Evolutionary conservation across 176 grass and related monocot species (phyloP), one percentile per base, ranked within the genome.

Genomic region (Canna indica): DNA sequence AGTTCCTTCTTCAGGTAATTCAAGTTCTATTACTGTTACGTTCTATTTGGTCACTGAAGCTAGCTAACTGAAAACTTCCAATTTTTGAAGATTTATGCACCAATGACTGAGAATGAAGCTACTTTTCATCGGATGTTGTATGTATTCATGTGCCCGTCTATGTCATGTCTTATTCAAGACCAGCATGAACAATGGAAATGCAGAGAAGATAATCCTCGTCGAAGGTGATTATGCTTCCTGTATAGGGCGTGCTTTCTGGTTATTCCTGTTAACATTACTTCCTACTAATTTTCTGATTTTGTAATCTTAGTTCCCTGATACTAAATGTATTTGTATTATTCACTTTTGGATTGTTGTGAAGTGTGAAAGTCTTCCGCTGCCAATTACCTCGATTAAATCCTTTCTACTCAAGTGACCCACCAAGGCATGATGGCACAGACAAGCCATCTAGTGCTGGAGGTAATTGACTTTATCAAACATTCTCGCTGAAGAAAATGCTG

Each of bases 121-220:
- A 71, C 82, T 27, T 99, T 99, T 68, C 90, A 99, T 80, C 82
- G 86, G 48, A 88, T 82, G 2, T 42, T 99, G 27, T 88, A 90
- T 50, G 36, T 93, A 68, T 93, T 90, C 82, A 93, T 93, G 82
- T 99, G 94, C 73, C 84, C 84, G 27, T 93, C 86, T 0, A 90
- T 93, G 90, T 42, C 78, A 15, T 99, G 94, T 73, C 88, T 99
- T 73, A 77, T 71, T 54, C 82, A 72, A 54, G 94, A 99, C 74
- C 94, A 99, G 71, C 86, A 86, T 56, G 86, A 99, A 48, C 89
- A 99, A 73, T 99, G 89, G 90, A 93, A 79, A 14, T 65, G 78
- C 76, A 79, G 77, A 36, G 80, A 84, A 31, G 78, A 75, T 67
- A 85, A 74, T 79, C 80, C 78, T 82, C 52, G 70, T 68, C 83